These are phyloP conservation scores for Zasmidium angulare DNA, from an alignment of 2,329 filamentous ascomycete species.

Conservation along the genomic window DNA sequence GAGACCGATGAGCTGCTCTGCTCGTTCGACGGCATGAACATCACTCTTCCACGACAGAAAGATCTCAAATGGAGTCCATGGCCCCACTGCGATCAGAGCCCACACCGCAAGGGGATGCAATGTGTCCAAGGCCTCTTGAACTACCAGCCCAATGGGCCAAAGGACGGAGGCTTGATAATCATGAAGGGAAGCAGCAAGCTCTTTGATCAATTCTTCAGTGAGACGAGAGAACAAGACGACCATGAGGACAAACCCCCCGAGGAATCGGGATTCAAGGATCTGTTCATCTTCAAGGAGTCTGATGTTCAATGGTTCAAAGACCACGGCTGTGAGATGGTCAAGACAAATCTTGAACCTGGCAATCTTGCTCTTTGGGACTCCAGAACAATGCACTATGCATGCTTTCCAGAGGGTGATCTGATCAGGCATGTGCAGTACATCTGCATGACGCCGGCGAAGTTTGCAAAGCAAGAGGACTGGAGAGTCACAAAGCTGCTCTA, in stretches of 20 bases:
- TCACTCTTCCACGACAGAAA: slow-evolving; percentile 44
- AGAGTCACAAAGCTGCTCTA: slow-evolving; percentile 36
- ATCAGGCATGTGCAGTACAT: slow-evolving; percentile 34
- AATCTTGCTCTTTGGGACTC: slow-evolving; percentile 30
- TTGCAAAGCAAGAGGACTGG: slow-evolving; percentile 38
- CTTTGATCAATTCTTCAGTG: slow-evolving; percentile 47
- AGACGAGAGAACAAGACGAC: slow-evolving; percentile 31
- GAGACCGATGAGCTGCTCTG: slow-evolving; percentile 33
- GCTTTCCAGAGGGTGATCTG: slow-evolving; percentile 27
- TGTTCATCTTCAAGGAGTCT: slow-evolving; percentile 43
- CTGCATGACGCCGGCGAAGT: slow-evolving; percentile 38
- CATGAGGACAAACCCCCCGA: slow-evolving; percentile 36
- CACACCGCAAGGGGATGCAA: slow-evolving; percentile 41
- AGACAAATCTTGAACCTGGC: slow-evolving; percentile 23
- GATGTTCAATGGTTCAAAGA: slow-evolving; percentile 31
- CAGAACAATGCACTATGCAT: slow-evolving; percentile 49
- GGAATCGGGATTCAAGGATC: slow-evolving; percentile 39
- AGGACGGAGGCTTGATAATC: slow-evolving; percentile 50
- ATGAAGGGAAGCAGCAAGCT: slow-evolving; percentile 46
- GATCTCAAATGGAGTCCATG: slow-evolving; percentile 43
- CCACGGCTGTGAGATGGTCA: slow-evolving; percentile 21
- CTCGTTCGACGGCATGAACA: slow-evolving; percentile 41
- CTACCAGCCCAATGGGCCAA: slow-evolving; percentile 44
- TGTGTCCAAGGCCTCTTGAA: slow-evolving; percentile 49
- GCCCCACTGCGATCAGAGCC: slow-evolving; percentile 49